Conservation (phyloP, 2,329 filamentous ascomycete species). For the Fusarium armeniacum region DNA sequence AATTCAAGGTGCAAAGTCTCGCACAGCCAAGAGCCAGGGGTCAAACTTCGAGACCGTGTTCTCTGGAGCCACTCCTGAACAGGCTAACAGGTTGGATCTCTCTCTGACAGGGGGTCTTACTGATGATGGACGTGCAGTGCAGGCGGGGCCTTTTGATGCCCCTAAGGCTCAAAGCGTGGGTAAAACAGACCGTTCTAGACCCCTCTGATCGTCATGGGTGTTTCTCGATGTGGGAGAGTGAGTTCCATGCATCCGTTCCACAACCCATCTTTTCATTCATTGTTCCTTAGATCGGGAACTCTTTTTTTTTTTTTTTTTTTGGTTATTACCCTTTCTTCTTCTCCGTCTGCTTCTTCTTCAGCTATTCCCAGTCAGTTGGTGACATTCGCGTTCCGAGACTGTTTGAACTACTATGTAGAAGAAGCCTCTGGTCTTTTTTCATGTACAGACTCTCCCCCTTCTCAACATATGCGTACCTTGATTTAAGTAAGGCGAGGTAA, state of each 20-base stretch:
- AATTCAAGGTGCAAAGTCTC: constrained; percentile 32
- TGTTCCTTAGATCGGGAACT: constrained; percentile 41
- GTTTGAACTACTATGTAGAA: not conserved
- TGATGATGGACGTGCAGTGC: constrained; percentile 6
- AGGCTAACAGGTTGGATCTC: constrained; percentile 2
- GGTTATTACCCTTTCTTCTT: not conserved
- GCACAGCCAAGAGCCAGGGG: constrained; percentile 32
- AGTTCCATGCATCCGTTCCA: constrained; percentile 46
- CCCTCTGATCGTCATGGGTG: constrained; percentile 45
- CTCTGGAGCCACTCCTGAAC: constrained; percentile 30
- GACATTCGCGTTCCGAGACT: not conserved
- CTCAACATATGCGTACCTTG: constrained; percentile 16
- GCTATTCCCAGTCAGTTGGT: constrained; percentile 1
- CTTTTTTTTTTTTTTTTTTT: constrained; percentile 21
- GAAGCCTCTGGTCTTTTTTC: not conserved
- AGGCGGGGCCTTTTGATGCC: constrained; percentile 16
- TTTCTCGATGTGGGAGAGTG: constrained; percentile 44
- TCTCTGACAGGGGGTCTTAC: constrained; percentile 32
- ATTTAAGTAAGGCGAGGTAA: not conserved
- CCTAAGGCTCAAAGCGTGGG: constrained; percentile 20
- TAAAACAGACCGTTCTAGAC: constrained; percentile 49
- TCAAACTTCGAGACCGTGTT: constrained; percentile 37
- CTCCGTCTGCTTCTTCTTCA: not conserved
- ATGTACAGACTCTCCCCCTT: constrained; percentile 12
- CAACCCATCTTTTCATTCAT: constrained; percentile 26